Base-by-base conservation (phyloP, 495 filamentous ascomycete genomes). In the Hyphodiscus hymeniophilus region DNA sequence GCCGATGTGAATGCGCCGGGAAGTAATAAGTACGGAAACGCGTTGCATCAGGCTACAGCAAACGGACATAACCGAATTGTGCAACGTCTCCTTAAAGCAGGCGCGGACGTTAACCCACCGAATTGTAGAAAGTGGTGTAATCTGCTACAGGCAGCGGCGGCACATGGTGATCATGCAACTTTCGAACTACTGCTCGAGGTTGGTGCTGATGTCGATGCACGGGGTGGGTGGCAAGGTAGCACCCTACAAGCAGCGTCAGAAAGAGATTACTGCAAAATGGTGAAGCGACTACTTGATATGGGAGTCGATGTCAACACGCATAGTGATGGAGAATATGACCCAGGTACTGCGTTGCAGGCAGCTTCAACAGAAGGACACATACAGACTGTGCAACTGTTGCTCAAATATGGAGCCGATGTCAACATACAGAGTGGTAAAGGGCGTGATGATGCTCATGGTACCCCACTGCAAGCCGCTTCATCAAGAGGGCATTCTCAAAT, bases 61-160 rank as follows among this genome's bases (percentile, higher is more conserved):
- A 4, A 5, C 4, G 33, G 33, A 3, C 16, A 36, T 18, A n/a
- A 36, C 13, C 6, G 15, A 18, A n/a, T 36, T n/a, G 33, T 36
- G 5, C 5, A 36, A n/a, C 12, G 3, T 5, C 16, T 36, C 4
- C 16, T 36, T n/a, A n/a, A 36, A 5, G 12, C 3, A n/a, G 33
- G 33, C 4, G 33, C 33, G 3, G 33, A 36, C 15, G 33, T 36
- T n/a, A 36, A 36, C 16, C 4, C 12, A n/a, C 26, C 38, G 26
- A n/a, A 28, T 28, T 20, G 13, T 7, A 21, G 21, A n/a, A 23
- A 42, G 13, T 38, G 18, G 8, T n/a, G 43, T 21, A 48, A 36
- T 15, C 38, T 54, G 11, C 46, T 63, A 1, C 49, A 55, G 24
- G 47, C 44, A 8, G 59, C 59, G 20, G 54, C 49, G 20, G 33